Evolutionary conservation across 2,329 filamentous ascomycete species (phyloP).

Genomic region (Claviceps cyperi): DNA sequence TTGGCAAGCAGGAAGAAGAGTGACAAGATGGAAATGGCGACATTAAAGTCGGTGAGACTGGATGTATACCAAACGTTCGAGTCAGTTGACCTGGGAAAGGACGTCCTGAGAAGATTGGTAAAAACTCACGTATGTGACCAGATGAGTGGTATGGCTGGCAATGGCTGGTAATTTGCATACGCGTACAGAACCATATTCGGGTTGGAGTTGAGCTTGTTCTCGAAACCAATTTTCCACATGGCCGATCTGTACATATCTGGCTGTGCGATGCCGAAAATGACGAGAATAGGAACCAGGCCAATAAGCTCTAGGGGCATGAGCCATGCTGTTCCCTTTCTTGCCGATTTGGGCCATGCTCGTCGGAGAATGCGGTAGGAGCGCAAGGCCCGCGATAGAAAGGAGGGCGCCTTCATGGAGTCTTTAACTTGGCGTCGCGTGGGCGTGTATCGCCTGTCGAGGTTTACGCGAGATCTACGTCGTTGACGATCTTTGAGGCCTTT

Average conservation of each 20-base stretch:
- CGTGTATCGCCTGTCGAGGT: neutral
- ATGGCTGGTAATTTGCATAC: constrained; percentile 53
- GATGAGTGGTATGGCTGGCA: constrained; percentile 49
- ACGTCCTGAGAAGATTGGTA: neutral
- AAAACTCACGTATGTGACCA: constrained; percentile 57
- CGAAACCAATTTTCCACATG: constrained; percentile 58
- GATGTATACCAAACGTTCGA: neutral
- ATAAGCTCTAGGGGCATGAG: constrained; percentile 53
- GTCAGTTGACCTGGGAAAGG: neutral
- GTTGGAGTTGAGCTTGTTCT: constrained; percentile 60
- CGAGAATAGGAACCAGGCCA: constrained; percentile 49
- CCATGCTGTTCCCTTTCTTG: constrained; percentile 41
- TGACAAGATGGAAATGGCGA: constrained; percentile 60
- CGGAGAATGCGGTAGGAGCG: constrained; percentile 39
- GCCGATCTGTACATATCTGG: constrained; percentile 58
- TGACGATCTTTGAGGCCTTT: neutral
- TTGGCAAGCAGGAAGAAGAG: constrained; percentile 65
- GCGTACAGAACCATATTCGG: constrained; percentile 56
- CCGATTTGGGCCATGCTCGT: constrained; percentile 38
- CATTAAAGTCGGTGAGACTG: constrained; percentile 62
- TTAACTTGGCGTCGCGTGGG: neutral
- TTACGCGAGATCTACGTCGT: neutral
- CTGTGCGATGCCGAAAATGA: constrained; percentile 59
- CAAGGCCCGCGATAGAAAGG: constrained; percentile 3
- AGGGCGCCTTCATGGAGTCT: constrained; percentile 2